Evolutionary conservation across 345 rosid species (phyloP), one percentile per base, ranked within the genome.

Genomic region (Linum trigynum): DNA sequence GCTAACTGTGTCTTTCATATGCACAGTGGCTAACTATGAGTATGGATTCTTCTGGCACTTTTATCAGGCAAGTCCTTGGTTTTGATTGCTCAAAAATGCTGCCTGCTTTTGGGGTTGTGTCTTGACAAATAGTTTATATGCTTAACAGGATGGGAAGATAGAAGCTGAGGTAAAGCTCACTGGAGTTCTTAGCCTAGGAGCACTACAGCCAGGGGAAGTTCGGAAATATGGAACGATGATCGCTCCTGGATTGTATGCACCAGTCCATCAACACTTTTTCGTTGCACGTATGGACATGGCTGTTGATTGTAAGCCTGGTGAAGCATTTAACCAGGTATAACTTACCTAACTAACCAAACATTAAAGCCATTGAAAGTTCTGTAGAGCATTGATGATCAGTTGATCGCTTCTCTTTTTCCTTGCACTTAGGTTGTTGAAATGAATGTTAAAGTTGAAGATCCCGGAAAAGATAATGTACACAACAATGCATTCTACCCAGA

Each of bases 1-100:
- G 73, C 81, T 91, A 51, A 79, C 91, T 4, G 96, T 86, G 62
- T 91, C 96, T 39, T 91, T 86, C 70, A 71, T 88, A 41, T 88
- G 94, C 55, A 91, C 96, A 4, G 89, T 91, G 67, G 97, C 97
- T 55, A 91, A 91, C 78, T 91, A 91, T 67, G 94, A 91, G 70
- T 91, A 91, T 64, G 96, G 94, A 55, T 88, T 91, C 79, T 91
- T 77, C 77, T 88, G 96, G 96, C 94, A 91, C 78, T 91, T 91
- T 67, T 91, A 86, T 80, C 97, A 91, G 86, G 97, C 80, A 72
- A 82, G 83, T 71, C 59, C 3, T 6, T 2, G 35, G 9, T 58
- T 58, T 1, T 2, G 12, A 11, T 55, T 11, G 4, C 15, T 55
- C 58, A 4, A 5, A 7, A 3, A 10, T 12, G 14, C 50, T 43